These are phyloP conservation scores for Trametes pubescens DNA, from an alignment of 1,284 basidiomycete species.

Conservation along the genomic window DNA sequence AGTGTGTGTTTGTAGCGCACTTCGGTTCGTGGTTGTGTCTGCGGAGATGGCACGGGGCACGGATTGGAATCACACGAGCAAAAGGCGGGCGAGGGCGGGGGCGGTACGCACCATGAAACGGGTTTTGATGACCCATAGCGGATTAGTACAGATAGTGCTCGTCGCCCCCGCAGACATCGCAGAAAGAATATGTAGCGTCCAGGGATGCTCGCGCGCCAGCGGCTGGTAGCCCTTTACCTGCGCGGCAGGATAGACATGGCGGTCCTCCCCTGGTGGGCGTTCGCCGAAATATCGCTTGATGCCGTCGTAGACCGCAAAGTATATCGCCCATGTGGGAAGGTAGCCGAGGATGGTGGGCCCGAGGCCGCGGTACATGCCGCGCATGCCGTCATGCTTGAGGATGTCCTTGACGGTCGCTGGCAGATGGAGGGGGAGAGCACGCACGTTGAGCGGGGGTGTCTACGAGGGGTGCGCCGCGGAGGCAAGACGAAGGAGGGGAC, in stretches of 20 bases:
- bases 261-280: constrained; percentile 54
- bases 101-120: constrained; percentile 90
- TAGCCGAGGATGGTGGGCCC: constrained; percentile 97
- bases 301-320: constrained; percentile 96
- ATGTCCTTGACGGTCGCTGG: constrained; percentile 79
- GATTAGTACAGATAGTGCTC: constrained; percentile 92
- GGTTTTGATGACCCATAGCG: constrained; percentile 97
- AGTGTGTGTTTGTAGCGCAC: constrained; percentile 85
- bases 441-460: constrained; percentile 38
- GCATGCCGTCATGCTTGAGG: constrained; percentile 77
- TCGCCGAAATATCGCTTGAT: constrained; percentile 87
- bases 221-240: constrained; percentile 85
- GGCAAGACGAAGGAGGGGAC: constrained; percentile 25
- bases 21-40: constrained; percentile 83
- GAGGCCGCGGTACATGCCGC: constrained; percentile 91
- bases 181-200: constrained; percentile 87
- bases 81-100: not conserved
- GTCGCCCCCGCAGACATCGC: constrained; percentile 93
- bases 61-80: constrained; percentile 2
- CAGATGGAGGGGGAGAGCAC: constrained; percentile 26
- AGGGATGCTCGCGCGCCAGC: constrained; percentile 77
- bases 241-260: constrained; percentile 76
- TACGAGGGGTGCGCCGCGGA: constrained; percentile 29
- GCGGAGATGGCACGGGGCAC: constrained; percentile 19
- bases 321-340: constrained; percentile 97